phyloP scores from a whole-genome alignment of 345 rosid genomes.

The Eucalyptus regnans region DNA sequence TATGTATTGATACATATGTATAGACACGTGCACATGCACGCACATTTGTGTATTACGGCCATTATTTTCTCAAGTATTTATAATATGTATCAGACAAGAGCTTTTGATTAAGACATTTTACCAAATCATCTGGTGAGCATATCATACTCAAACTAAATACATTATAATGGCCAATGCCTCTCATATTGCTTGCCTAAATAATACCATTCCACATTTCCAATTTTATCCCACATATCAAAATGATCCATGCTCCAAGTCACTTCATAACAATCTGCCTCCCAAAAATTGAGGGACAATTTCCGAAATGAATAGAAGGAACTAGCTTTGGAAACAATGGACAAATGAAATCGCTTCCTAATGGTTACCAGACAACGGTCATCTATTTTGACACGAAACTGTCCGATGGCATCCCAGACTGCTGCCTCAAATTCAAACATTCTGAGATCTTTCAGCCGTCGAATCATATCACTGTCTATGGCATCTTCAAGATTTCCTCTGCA shows the following conservation, averaged over 20 bases:
- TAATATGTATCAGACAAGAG: neutral
- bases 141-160: neutral
- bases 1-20: no score
- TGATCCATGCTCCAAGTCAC: neutral
- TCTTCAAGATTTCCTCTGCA: slow-evolving; percentile 22
- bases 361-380: slow-evolving; percentile 21
- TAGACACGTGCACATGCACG: no score
- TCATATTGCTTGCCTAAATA: neutral
- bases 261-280: neutral
- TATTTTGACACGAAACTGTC: neutral
- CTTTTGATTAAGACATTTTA: neutral
- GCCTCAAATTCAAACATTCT: slow-evolving; percentile 37
- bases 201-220: neutral
- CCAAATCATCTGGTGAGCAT: neutral
- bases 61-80: neutral
- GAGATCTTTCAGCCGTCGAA: slow-evolving; percentile 25
- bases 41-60: no score
- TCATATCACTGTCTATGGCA: slow-evolving; percentile 16
- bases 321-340: neutral
- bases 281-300: neutral
- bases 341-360: neutral
- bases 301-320: neutral
- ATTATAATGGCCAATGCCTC: neutral
- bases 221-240: neutral
- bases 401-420: slow-evolving; percentile 18